These are phyloP conservation scores for Avena eriantha DNA, from an alignment of 176 grass and related monocot species.

Conservation along the genomic window DNA sequence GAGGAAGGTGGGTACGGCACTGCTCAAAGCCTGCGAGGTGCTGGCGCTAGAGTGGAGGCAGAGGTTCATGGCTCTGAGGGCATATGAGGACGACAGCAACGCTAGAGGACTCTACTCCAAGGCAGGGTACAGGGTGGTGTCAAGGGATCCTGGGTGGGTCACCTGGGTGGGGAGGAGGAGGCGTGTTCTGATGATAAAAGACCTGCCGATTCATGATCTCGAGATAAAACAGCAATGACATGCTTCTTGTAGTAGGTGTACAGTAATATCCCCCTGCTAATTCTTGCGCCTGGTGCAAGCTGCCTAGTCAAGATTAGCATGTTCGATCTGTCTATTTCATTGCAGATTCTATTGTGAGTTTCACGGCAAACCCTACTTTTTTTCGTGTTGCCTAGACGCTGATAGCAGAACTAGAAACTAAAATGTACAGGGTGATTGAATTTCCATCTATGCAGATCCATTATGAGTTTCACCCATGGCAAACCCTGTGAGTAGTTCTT, in stretches of 20 bases:
- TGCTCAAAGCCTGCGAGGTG: conserved; percentile 76
- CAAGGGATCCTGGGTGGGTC: conserved; percentile 72
- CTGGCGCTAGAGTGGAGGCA: conserved; percentile 67
- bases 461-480: no score
- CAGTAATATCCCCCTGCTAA: not conserved
- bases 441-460: no score
- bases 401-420: no score
- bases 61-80: conserved; percentile 69
- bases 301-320: not conserved
- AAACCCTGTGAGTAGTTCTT: no score
- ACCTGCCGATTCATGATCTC: conserved; percentile 38
- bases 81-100: conserved; percentile 69
- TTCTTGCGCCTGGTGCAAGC: not conserved
- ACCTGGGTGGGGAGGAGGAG: conserved; percentile 70
- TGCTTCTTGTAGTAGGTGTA: not conserved
- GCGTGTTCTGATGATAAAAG: conserved; percentile 84
- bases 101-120: conserved; percentile 73
- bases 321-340: no score
- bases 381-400: no score
- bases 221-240: conserved; percentile 29
- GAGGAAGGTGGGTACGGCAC: conserved; percentile 74
- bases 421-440: no score
- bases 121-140: conserved; percentile 67
- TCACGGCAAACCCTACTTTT: no score
- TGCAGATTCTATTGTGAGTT: no score